Conservation (phyloP, 148 eudicot genomes). For the Beta vulgaris region DNA sequence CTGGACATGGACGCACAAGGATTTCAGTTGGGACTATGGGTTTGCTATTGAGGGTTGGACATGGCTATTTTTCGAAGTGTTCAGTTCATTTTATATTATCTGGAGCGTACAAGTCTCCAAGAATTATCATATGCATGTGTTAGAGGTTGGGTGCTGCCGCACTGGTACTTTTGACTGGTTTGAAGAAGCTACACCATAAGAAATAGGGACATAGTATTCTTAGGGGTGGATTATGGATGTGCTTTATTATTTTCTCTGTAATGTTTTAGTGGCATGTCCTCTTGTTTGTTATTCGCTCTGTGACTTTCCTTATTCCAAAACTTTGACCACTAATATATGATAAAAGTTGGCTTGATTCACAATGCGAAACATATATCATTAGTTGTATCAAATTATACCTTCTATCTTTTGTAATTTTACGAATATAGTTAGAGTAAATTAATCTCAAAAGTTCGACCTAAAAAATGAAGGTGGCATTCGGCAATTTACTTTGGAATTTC, state of each 20-base stretch:
- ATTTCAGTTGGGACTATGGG: background rate
- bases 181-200: background rate
- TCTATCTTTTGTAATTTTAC: background rate
- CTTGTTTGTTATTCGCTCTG: background rate
- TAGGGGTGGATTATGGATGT: background rate
- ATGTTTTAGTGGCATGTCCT: background rate
- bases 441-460: background rate
- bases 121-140: background rate
- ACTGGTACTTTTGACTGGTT: background rate
- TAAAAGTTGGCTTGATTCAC: too few relatives aligned
- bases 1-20: background rate
- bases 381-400: background rate
- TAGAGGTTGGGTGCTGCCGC: too few relatives aligned
- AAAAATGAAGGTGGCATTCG: background rate
- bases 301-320: background rate
- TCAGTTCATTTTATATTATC: background rate
- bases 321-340: too few relatives aligned
- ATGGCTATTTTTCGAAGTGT: background rate
- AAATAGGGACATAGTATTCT: too few relatives aligned
- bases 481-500: background rate
- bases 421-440: too few relatives aligned
- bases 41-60: background rate
- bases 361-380: background rate
- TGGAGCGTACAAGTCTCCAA: background rate
- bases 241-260: background rate